Evolutionary conservation across 768 basidiomycete genomes (phyloP), one percentile per base, ranked within the genome.

Genomic region (Podaxis sp.): DNA sequence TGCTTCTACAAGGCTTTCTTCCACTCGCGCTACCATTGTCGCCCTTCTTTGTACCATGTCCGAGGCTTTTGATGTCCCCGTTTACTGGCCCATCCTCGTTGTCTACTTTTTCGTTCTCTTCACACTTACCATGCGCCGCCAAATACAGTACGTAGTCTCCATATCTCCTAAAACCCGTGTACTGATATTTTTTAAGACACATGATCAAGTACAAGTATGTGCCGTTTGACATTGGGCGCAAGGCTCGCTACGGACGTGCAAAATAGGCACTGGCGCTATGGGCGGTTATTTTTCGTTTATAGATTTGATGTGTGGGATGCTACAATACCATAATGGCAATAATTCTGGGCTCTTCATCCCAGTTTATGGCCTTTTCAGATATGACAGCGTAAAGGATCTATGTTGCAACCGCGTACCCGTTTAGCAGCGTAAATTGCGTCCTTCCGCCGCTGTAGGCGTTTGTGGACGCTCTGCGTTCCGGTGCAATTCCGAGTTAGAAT

Each of bases 161-260:
- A 53, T 16, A 32, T 46, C 32, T 14, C 51, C 36, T 54, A 44
- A 32, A 44, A 16, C 16, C 63, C 62, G n/a, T 21, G 48, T 37
- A 53, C 57, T 63, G 61, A 18, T 28, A 53, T 61, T 54, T 37
- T 36, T n/a, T 16, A 68, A 95, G 93, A 68, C 96, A 99, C 74
- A 98, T 98, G 96, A 90, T 97, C 79, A 97, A 97, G 74, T 98
- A 98, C 80, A 93, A 93, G 72, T 98, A 95, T 75, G 79, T 95
- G 62, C 95, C 95, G 23, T 98, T 95, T 74, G 96, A 98, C 70
- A 82, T 98, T 62, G 96, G 95, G 32, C 89, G 94, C 70, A 98
- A 98, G 78, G 80, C 91, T 61, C 86, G 91, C 48, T 98, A 95
- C 65, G 91, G 91, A 52, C 77, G 78, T 56, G 66, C 76, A 23